Base-by-base conservation (phyloP, 176 grass and related monocot genomes). In the Bothriochloa decipiens region DNA sequence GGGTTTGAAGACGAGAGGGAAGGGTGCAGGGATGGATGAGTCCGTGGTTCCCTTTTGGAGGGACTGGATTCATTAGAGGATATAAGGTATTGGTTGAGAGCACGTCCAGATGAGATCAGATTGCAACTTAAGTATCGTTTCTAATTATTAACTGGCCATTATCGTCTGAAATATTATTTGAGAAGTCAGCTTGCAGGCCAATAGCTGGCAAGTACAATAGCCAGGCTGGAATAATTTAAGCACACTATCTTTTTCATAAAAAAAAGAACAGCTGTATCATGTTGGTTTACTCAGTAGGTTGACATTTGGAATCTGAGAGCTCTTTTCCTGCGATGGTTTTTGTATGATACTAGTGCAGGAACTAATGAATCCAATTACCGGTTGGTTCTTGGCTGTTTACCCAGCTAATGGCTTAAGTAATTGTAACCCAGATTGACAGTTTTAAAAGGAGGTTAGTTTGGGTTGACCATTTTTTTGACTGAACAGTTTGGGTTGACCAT, bases 71-170 rank as follows among this genome's bases (percentile, higher is more conserved):
- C 33, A 68, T 35, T 79, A 11, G 50, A 16, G 40, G 74, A 82
- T 67, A 61, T 13, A 73, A 28, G 60, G 36, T 74, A 77, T 79
- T 78, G 29, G 84, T 90, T 72, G 88, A 75, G 82, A 69, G 84
- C 84, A 87, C 75, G 88, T 83, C 53, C 20, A 72, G 68, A 39
- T 60, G 73, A 75, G 46, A 78, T 86, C 68, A 78, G 73, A 26
- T 60, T 26, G 36, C 5, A 11, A 74, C 71, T 49, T 68, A 73
- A 83, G 60, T 45, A 67, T 82, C 57, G 86, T 58, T 35, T 65
- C 3, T 11, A 65, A 76, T 70, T 66, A 57, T 15, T 76, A 79
- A 83, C 41, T 53, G 40, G 41, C 15, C 35, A 82, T 40, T 58
- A 50, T 70, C 8, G 75, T 58, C 64, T 66, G 4, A 50, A 64